Evolutionary conservation across 2,329 filamentous ascomycete species (phyloP).

Genomic region (Trichoderma sp.): DNA sequence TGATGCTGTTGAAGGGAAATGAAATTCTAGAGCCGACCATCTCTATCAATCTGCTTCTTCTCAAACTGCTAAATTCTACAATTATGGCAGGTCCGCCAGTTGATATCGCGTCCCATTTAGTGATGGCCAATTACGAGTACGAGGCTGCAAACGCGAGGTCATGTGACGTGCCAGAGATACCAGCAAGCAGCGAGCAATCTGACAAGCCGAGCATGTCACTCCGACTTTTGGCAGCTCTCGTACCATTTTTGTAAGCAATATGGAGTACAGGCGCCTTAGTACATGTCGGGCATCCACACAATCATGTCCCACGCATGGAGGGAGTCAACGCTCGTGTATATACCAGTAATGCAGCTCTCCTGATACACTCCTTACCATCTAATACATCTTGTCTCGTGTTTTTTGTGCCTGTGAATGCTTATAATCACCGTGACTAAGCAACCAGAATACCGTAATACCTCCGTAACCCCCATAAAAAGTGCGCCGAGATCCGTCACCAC

Average conservation of each 20-base stretch:
- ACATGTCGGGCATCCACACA: neutral
- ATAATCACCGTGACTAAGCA: neutral
- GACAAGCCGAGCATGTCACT: neutral
- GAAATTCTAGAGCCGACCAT: neutral
- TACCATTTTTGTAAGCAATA: neutral
- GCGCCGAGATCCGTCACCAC: conserved; percentile 12
- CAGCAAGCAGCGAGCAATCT: neutral
- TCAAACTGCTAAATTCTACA: neutral
- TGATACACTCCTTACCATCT: neutral
- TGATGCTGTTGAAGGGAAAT: neutral
- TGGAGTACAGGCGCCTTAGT: neutral
- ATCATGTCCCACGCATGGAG: neutral
- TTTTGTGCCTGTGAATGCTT: neutral
- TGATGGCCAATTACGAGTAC: neutral
- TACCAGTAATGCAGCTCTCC: neutral
- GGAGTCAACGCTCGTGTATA: neutral
- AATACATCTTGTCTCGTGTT: neutral
- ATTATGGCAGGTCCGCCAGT: neutral
- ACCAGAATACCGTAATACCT: neutral
- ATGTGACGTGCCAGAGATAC: neutral
- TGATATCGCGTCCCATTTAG: neutral
- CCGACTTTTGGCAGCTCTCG: neutral
- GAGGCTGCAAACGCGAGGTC: conserved; percentile 1
- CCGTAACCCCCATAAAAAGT: neutral
- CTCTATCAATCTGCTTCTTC: neutral